Base-by-base conservation (phyloP, 345 rosid genomes). In the Moricandia moricandioides region DNA sequence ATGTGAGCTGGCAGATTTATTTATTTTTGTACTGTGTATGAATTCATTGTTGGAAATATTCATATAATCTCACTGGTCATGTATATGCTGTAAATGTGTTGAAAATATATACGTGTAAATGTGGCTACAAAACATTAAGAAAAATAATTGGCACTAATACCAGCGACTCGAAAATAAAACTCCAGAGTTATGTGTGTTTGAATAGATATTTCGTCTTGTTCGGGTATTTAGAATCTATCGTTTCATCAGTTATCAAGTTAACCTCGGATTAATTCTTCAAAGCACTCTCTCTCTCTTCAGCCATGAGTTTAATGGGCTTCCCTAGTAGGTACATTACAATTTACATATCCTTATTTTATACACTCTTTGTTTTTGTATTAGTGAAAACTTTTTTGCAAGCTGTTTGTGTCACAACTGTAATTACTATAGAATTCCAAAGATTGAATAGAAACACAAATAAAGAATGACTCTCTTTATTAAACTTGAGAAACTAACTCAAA, bases 321-420 rank as follows among this genome's bases (percentile, higher is more conserved):
- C 13, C 11, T 27, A 67, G 62, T 66, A 59, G 78, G 78, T 74
- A 58, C 30, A 34, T 65, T 24, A 24, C 9, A 55, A 14, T 26
- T 35, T 37, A 5, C 33, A 4, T 51, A 52, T 26, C 3, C 7
- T 33, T 71, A 1, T 12, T 62, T 51, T 51, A 6, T 8, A 3
- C 24, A 61, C 34, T 31, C 7, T 62, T 21, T 61, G 52, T 13
- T 62, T 57, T 57, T 57, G 21, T 30, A 58, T 29, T 52, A 52
- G 5, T 27, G 4, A 30, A 62, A 61, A 31, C 21, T 54, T 9
- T 21, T 33, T 43, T 3, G 47, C 34, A 29, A 29, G 59, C 9
- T 12, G 21, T 43, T 45, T 43, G 62, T 0, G 31, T 40, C 12
- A 40, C 56, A 24, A 34, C 9, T 52, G 26, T 52, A 18, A 4